Evolutionary conservation across 108 stramenopile genomes (phyloP), one percentile per base, ranked within the genome.

Genomic region (Nitzschia putrida): DNA sequence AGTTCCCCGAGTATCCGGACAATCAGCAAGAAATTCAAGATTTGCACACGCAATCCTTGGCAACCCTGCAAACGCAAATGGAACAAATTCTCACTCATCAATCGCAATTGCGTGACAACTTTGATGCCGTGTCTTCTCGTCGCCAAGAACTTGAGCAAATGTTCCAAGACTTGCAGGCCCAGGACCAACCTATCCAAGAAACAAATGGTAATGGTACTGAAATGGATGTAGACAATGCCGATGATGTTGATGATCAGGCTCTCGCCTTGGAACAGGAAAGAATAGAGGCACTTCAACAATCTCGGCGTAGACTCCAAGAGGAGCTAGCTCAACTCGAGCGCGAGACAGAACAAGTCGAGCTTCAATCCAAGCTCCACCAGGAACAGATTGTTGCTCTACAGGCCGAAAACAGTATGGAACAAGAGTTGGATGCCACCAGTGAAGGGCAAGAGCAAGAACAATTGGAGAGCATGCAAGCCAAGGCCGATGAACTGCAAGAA

Each of bases 401-500:
- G 55, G 55, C 59, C 18, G 47, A 71, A 41, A 65, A 69, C 52
- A 64, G 22, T 39, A 34, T 34, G 3, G 4, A 1, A 34, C 3
- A 34, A 37, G 63, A 53, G 29, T 34, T 34, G 29, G 29, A 34
- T 34, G 4, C 29, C 4, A 1, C 29, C 29, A 4, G 41, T 43
- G 11, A 21, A n/a, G 13, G 38, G 2, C 34, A 13, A 14, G 60
- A 61, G 47, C 5, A 64, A 39, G 29, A 71, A 40, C 64, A 71
- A 37, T 22, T 40, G 26, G 44, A 63, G 11, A 67, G 79, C 18
- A 54, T 83, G 39, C 57, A 74, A 57, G 43, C 76, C 26, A 81
- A 76, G 69, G 67, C 69, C n/a, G 25, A 64, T 5, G 83, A 88
- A 50, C 63, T 85, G 44, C 63, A 70, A 26, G 70, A 83, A 57